These are phyloP conservation scores for Aureobasidium sp. DNA, from an alignment of 2,329 filamentous ascomycete species.

Conservation along the genomic window DNA sequence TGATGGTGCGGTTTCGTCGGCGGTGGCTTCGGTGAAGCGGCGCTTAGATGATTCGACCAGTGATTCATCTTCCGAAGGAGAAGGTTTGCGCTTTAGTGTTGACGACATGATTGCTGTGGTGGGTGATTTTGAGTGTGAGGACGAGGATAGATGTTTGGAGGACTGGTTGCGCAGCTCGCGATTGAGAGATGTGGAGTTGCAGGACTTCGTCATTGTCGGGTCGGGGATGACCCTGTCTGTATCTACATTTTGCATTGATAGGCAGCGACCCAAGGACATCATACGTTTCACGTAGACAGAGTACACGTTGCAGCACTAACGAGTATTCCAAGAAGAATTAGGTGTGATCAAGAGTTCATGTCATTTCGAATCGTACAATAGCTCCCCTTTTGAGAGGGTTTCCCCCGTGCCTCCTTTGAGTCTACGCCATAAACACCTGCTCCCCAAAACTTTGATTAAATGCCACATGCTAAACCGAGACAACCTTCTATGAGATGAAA, in stretches of 20 bases:
- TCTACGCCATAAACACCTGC: conserved; percentile 1
- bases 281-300: no score
- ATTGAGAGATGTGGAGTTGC: neutral
- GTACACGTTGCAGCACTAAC: neutral
- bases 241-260: neutral
- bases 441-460: neutral
- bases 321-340: no score
- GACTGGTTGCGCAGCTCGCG: neutral
- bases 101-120: conserved; percentile 19
- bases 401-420: neutral
- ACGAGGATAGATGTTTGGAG: neutral
- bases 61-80: conserved; percentile 26
- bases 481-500: conserved; percentile 23
- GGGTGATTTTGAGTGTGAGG: neutral
- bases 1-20: neutral
- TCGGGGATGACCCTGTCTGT: neutral
- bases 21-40: conserved; percentile 22
- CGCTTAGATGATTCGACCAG: conserved; percentile 26
- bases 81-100: conserved; percentile 29
- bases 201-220: neutral
- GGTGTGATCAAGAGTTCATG: neutral
- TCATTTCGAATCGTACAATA: neutral
- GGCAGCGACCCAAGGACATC: no score
- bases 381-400: neutral
- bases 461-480: neutral